Evolutionary conservation across 805 yeast species (phyloP), one percentile per base, ranked within the genome.

Genomic region (Saccharomycopsis guyanensis): DNA sequence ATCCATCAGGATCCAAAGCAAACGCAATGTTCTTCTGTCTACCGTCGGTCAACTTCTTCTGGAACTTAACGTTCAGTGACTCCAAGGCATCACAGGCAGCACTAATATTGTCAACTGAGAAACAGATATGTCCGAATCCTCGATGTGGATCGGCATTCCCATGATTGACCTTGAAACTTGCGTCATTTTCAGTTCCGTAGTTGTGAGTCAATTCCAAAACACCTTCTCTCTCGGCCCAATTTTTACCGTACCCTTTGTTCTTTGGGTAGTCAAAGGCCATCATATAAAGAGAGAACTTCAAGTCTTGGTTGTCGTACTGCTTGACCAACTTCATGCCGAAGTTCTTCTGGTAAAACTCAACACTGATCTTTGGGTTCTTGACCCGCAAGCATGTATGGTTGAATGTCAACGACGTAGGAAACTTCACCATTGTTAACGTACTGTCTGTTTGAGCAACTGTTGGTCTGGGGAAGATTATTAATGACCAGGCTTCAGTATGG

Each of bases 111-210:
- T 86, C 86, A 13, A 89, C 96, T 1, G 95, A 73, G 55, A 91
- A 66, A 65, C 96, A 87, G 49, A 88, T 79, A 65, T 91, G 98
- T 19, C 98, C 98, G 59, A 89, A 91, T 0, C 98, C 97, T 55
- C 91, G 75, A 62, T 78, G 70, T 34, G 94, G 91, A 44, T 82
- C 87, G 6, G 72, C 78, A 61, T 93, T 91, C 50, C 98, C 98
- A 59, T 82, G 83, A 66, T 76, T 82, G 41, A 82, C 63, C 50
- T 64, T 70, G 66, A 70, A 87, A 6, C 66, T 61, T 1, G 69
- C 64, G 53, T 78, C 80, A 48, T 62, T 63, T 64, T 83, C 85
- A 40, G 80, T 70, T 8, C 91, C 93, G 66, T 84, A 79, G 58
- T 81, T 75, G 66, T 87, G 94, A 53, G 88, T 77, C 57, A 91